Base-by-base conservation (phyloP, 192 early-diverging fungal species). In the Linnemannia schmuckeri region DNA sequence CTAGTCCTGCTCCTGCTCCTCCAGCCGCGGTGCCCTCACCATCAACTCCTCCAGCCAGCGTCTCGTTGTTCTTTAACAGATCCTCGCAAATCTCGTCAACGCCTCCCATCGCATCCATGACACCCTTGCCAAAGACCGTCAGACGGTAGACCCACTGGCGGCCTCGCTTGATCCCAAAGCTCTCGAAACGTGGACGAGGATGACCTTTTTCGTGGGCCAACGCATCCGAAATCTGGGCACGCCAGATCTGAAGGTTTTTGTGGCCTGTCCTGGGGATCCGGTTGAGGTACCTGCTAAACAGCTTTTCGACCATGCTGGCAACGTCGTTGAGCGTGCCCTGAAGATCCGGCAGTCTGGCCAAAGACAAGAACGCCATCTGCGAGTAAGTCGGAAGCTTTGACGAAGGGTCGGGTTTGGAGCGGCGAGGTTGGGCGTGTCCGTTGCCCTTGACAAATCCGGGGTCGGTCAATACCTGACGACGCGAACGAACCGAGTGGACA, bases 381-480 rank as follows among this genome's bases (percentile, higher is more conserved):
- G 85, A 87, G 73, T 87, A 87, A 3, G 85, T 87, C 7, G 85
- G 85, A 0, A 87, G 52, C 70, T 87, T 87, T 27, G 85, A 87
- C 3, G 79, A 75, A 12, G 85, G 85, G 44, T 87, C 85, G 12
- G 85, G 85, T 38, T 77, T 81, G 38, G 85, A 81, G 68, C 85
- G 75, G 44, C 85, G 85, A 61, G 85, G 85, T 35, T 87, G 85
- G 5, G 85, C 79, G 55, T 87, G 85, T 24, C 85, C 85, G 22
- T 87, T 80, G 38, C 85, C 85, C 72, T 87, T 87, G 72, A 87
- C 85, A 41, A 87, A 87, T n/a, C 85, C 85, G 12, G 85, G 85
- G 37, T 87, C 85, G 12, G 85, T 87, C 44, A 87, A 54, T 4
- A 87, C 85, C 41, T 87, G 85, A 33, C 85, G 78, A 18, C 85